A percentile compares a stretch with the other conserved stretches of the same genome.
Evolutionary conservation across 345 rosid genomes (phyloP).

Genomic region (Mangifera indica): DNA sequence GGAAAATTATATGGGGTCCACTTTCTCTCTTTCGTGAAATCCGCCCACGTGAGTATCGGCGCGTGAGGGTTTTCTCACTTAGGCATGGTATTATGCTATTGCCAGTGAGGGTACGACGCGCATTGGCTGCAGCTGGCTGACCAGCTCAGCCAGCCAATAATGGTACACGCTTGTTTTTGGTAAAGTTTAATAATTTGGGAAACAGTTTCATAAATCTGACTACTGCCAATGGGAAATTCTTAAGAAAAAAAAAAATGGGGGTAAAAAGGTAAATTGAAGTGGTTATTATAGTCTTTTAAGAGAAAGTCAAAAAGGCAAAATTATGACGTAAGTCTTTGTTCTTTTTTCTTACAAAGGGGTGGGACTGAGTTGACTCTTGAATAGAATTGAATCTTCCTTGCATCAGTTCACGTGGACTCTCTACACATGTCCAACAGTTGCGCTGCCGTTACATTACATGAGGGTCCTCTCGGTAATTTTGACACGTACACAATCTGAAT

Average conservation of each 20-base stretch:
- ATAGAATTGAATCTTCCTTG: too few relatives aligned
- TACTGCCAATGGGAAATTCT: neutral
- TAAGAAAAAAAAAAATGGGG: neutral
- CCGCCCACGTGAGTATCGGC: slow-evolving; percentile 34
- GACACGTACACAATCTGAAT: too few relatives aligned
- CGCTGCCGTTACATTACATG: too few relatives aligned
- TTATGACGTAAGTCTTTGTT: neutral
- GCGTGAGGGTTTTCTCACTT: neutral
- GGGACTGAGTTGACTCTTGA: neutral
- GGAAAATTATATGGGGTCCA: slow-evolving; percentile 28
- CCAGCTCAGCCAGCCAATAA: neutral
- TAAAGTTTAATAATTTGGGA: too few relatives aligned
- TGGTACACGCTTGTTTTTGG: too few relatives aligned
- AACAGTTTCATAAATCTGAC: too few relatives aligned
- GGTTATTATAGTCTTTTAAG: too few relatives aligned
- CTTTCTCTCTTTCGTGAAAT: slow-evolving; percentile 28
- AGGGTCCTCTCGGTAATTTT: too few relatives aligned
- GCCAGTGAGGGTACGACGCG: neutral
- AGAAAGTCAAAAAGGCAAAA: too few relatives aligned
- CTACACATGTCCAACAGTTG: too few relatives aligned
- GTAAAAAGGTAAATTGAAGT: neutral
- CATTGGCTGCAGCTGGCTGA: too few relatives aligned
- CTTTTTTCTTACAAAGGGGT: neutral
- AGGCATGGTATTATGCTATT: neutral
- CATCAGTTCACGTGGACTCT: too few relatives aligned